phyloP scores from a whole-genome alignment of 768 basidiomycete genomes.

The Phylloporus sp. region DNA sequence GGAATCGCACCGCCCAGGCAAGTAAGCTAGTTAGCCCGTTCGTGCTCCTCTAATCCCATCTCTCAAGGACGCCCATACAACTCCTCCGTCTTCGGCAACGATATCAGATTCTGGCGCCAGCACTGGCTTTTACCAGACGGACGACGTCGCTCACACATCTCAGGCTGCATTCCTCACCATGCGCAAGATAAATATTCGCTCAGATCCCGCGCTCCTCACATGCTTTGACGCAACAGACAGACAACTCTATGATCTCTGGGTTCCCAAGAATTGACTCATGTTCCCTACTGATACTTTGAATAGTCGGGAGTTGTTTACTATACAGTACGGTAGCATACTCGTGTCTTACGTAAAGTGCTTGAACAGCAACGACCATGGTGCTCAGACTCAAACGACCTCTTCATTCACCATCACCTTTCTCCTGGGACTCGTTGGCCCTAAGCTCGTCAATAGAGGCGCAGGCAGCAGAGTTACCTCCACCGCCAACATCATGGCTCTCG shows the following conservation, averaged over 20 bases:
- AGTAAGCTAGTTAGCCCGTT: not conserved
- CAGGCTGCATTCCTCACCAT: slow-evolving; percentile 24
- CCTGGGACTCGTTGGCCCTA: slow-evolving; percentile 49
- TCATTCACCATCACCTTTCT: slow-evolving; percentile 52
- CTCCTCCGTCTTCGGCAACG: slow-evolving; percentile 29
- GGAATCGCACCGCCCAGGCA: slow-evolving; percentile 18
- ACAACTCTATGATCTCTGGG: slow-evolving; percentile 78
- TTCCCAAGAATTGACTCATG: slow-evolving; percentile 35
- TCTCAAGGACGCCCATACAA: slow-evolving; percentile 12
- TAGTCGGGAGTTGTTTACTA: no score
- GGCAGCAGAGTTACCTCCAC: slow-evolving; percentile 49
- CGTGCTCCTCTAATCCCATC: not conserved
- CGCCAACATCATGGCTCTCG: slow-evolving; percentile 81
- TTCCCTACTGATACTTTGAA: no score
- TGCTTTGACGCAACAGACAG: slow-evolving; percentile 74
- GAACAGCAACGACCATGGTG: slow-evolving; percentile 29
- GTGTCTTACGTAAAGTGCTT: no score
- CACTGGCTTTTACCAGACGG: slow-evolving; percentile 17
- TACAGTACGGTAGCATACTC: no score
- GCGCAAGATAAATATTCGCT: slow-evolving; percentile 46
- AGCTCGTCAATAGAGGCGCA: slow-evolving; percentile 33
- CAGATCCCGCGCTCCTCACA: slow-evolving; percentile 62
- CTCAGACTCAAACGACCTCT: slow-evolving; percentile 40
- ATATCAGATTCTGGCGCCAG: slow-evolving; percentile 27
- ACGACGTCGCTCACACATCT: slow-evolving; percentile 16